Percentiles rank a stretch among this genome's conserved stretches.
phyloP scores from a whole-genome alignment of 2,329 filamentous ascomycete species.

The Venturia carpophila region DNA sequence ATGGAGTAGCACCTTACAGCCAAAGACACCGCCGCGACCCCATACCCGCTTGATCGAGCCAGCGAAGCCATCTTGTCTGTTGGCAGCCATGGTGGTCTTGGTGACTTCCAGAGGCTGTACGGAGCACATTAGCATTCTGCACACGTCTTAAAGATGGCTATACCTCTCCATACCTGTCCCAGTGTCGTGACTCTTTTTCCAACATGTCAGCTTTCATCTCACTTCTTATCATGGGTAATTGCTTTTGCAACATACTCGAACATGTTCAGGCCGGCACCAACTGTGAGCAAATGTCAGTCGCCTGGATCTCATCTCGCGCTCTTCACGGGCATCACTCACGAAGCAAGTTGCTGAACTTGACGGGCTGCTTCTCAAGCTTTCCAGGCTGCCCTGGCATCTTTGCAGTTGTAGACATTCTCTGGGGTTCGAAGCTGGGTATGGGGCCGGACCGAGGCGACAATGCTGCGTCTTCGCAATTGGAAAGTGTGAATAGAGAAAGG shows the following conservation, averaged over 20 bases:
- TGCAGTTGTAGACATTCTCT: slow-evolving; percentile 4
- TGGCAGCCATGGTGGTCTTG: slow-evolving; percentile 99
- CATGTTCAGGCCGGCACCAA: slow-evolving; percentile 89
- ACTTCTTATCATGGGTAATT: neutral
- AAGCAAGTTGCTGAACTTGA: slow-evolving; percentile 99
- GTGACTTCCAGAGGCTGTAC: slow-evolving; percentile 85
- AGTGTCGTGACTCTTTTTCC: slow-evolving; percentile 53
- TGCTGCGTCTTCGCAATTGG: slow-evolving; percentile 13
- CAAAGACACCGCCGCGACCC: slow-evolving; percentile 84
- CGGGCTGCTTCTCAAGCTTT: slow-evolving; percentile 44
- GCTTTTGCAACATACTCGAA: slow-evolving; percentile 59
- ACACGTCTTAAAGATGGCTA: neutral
- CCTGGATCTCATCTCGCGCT: slow-evolving; percentile 7
- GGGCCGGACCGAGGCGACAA: slow-evolving; percentile 18
- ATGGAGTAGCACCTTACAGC: slow-evolving; percentile 62
- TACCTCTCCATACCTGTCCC: slow-evolving; percentile 47
- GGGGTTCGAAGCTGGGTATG: slow-evolving; percentile 11
- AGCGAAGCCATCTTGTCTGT: slow-evolving; percentile 80
- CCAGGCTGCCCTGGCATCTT: slow-evolving; percentile 8
- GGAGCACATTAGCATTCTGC: neutral
- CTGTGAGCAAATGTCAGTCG: slow-evolving; percentile 33
- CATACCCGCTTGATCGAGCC: slow-evolving; percentile 80
- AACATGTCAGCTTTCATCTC: slow-evolving; percentile 20
- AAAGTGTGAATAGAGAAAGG: neutral
- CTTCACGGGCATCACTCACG: slow-evolving; percentile 41